Base-by-base conservation (phyloP, 106 monocot species). In the Xerophyta viscosa region DNA sequence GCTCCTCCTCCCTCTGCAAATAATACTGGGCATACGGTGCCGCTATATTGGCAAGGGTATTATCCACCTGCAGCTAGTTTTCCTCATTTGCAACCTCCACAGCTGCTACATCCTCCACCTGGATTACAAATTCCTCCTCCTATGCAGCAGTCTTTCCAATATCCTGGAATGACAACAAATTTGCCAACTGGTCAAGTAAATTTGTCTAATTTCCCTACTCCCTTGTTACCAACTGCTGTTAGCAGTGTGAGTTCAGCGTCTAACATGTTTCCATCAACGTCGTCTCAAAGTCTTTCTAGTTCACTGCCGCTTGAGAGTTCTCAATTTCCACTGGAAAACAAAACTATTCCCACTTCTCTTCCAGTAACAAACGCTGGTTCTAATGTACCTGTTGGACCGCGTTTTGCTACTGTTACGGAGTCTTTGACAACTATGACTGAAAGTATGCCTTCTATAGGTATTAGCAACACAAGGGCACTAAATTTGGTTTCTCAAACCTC, bases 31-130 rank as follows among this genome's bases (percentile, higher is more conserved):
- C 78, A 76, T 49, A 58, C 63, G 46, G 71, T 87, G 65, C 92
- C 92, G 26, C 73, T 87, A 63, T 80, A 86, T 55, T 79, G 76
- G 86, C 92, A 63, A 62, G 82, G 82, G 28, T 92, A 66, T 60
- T 92, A 87, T 78, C 29, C 81, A 25, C 67, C 80, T 12, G 52
- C 82, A 33, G 57, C 57, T 37, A 68, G 73, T 24, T 52, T 74
- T 64, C 72, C 87, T 36, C 76, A 76, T 53, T 37, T 83, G 56
- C 91, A 82, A 39, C 82, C 75, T 27, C 71, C 73, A 27, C 52
- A 79, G 18, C 41, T 83, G 31, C 65, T 77, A 10, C 70, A 63
- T 6, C 77, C 69, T 18, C 75, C 78, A 63, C 69, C 80, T 57
- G 91, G 76, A 44, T 54, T 92, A 27, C 43, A 80, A 29, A 51